Percentiles rank a stretch among this genome's conserved stretches.
Evolutionary conservation across 257 asterid genomes (phyloP).

Genomic region (Gentiana dahurica): DNA sequence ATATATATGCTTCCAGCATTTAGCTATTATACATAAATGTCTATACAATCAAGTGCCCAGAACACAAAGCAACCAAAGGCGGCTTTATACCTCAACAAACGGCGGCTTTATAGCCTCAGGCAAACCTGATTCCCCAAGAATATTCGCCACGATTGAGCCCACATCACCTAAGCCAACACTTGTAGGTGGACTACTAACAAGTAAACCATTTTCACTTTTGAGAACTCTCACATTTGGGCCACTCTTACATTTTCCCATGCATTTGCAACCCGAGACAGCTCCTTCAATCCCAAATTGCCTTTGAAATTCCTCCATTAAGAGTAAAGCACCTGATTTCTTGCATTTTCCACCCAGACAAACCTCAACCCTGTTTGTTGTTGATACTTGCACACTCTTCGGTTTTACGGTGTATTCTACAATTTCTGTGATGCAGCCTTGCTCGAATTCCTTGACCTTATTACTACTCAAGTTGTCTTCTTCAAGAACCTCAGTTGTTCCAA

Average conservation of each 20-base stretch:
- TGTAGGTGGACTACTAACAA: constrained; percentile 2
- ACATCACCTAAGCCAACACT: constrained; percentile 77
- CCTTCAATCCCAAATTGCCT: constrained; percentile 43
- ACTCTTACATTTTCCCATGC: constrained; percentile 82
- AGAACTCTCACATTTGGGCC: constrained; percentile 69
- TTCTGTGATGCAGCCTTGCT: constrained; percentile 8
- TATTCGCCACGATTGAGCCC: constrained; percentile 38
- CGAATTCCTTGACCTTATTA: background rate
- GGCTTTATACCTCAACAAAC: too few relatives aligned
- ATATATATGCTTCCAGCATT: too few relatives aligned
- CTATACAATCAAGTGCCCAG: too few relatives aligned
- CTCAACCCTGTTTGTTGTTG: constrained; percentile 37
- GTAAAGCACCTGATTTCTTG: constrained; percentile 55
- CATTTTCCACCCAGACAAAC: constrained; percentile 98
- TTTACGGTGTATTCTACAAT: background rate
- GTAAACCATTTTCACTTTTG: constrained; percentile 2
- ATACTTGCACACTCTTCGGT: background rate
- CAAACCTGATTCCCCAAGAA: constrained; percentile 17
- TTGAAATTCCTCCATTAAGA: constrained; percentile 49
- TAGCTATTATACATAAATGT: too few relatives aligned
- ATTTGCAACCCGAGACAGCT: constrained; percentile 72
- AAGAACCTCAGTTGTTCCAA: background rate
- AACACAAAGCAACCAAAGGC: too few relatives aligned
- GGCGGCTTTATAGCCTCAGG: too few relatives aligned
- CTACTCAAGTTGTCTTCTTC: constrained; percentile 1